Conservation (phyloP, 208 protist species). For the Borovskyia barvae region DNA sequence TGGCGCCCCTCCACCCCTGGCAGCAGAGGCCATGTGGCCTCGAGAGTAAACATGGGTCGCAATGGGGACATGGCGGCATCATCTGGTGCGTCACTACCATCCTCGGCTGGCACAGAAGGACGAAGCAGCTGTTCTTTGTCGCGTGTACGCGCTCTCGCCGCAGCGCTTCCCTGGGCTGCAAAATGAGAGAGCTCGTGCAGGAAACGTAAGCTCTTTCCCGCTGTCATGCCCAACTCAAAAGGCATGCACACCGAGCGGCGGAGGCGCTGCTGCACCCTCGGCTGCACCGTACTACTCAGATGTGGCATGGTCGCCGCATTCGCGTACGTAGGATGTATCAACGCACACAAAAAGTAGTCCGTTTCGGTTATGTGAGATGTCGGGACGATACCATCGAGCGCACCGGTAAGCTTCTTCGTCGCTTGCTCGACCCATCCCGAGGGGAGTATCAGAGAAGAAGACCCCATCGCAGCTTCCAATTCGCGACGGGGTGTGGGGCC, state of each 20-base stretch:
- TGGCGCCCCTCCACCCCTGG: slow-evolving; percentile 12
- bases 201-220: slow-evolving; percentile 46
- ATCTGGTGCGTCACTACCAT: too few relatives aligned
- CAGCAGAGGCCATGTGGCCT: slow-evolving; percentile 21
- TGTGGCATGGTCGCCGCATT: neutral
- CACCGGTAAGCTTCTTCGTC: slow-evolving; percentile 19
- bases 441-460: slow-evolving; percentile 21
- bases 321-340: slow-evolving; percentile 79
- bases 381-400: slow-evolving; percentile 48
- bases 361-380: slow-evolving; percentile 12
- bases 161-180: too few relatives aligned
- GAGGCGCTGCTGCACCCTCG: slow-evolving; percentile 7
- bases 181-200: slow-evolving; percentile 19
- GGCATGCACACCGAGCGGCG: slow-evolving; percentile 66
- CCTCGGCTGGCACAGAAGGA: too few relatives aligned
- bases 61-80: neutral
- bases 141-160: too few relatives aligned
- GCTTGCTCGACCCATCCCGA: slow-evolving; percentile 20
- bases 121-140: too few relatives aligned
- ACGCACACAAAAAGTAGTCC: slow-evolving; percentile 69
- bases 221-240: slow-evolving; percentile 49
- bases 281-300: neutral
- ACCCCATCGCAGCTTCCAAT: slow-evolving; percentile 6
- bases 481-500: slow-evolving; percentile 1
- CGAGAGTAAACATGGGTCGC: neutral